Evolutionary conservation across 192 early-diverging fungal genomes (phyloP).

Genomic region (Coemansia sp.): DNA sequence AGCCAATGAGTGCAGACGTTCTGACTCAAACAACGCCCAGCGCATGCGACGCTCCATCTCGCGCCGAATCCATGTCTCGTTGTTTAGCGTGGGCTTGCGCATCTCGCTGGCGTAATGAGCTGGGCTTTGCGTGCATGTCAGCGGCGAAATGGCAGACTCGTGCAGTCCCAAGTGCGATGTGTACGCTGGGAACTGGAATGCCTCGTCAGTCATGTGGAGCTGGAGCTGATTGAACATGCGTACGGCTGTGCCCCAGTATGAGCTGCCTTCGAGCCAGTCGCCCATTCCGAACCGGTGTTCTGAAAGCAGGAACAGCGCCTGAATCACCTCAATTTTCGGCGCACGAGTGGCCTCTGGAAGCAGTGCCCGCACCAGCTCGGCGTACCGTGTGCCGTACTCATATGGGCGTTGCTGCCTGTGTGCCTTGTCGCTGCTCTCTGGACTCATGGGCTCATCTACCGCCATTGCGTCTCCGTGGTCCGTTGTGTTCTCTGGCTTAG

Average conservation of each 20-base stretch:
- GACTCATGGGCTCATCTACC: not conserved
- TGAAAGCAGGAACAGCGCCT: conserved; percentile 49
- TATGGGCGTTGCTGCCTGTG: conserved; percentile 14
- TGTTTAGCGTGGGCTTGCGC: conserved; percentile 47
- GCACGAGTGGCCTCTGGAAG: conserved; percentile 35
- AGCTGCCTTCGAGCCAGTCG: conserved; percentile 49
- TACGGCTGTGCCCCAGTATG: conserved; percentile 55
- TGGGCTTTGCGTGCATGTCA: conserved; percentile 48
- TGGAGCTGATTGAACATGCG: conserved; percentile 56
- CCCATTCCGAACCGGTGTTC: conserved; percentile 52
- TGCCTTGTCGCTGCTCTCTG: not conserved
- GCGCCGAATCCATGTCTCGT: conserved; percentile 45
- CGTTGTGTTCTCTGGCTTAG: not conserved
- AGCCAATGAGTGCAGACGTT: conserved; percentile 48
- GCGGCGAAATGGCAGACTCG: conserved; percentile 47
- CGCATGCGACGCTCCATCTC: conserved; percentile 54
- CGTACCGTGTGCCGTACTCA: conserved; percentile 38
- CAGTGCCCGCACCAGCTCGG: conserved; percentile 35
- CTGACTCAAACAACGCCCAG: conserved; percentile 54
- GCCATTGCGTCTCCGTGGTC: conserved; percentile 6
- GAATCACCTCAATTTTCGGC: conserved; percentile 43
- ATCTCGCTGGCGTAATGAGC: conserved; percentile 46
- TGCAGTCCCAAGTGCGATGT: conserved; percentile 55
- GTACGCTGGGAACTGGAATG: conserved; percentile 54
- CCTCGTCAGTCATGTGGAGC: conserved; percentile 55